These are phyloP conservation scores for Coemansia furcata DNA, from an alignment of 192 early-diverging fungal species.

Conservation along the genomic window DNA sequence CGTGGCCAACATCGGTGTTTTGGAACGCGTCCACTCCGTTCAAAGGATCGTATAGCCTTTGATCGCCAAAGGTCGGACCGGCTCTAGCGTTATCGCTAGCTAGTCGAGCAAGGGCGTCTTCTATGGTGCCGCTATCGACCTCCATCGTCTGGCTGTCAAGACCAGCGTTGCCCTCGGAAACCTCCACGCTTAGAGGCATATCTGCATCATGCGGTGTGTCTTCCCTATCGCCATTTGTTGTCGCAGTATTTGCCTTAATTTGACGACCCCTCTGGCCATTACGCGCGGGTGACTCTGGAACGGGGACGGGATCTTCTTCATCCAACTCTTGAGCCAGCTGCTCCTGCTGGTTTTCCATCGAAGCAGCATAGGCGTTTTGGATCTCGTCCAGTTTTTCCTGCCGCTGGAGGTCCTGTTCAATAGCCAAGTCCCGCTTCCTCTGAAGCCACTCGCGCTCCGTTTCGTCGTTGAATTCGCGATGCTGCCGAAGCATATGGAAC, in stretches of 20 bases:
- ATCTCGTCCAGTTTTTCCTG: constrained; percentile 14
- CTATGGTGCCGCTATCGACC: constrained; percentile 36
- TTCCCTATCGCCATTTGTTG: neutral
- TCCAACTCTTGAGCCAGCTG: neutral
- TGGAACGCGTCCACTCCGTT: neutral
- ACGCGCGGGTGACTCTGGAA: neutral
- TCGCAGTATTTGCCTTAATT: neutral
- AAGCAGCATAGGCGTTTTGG: constrained; percentile 2
- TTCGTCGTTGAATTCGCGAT: constrained; percentile 55
- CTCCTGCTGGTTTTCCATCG: neutral
- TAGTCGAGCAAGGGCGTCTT: constrained; percentile 49
- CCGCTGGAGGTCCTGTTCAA: constrained; percentile 30
- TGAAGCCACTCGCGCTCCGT: constrained; percentile 50
- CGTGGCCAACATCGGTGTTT: neutral
- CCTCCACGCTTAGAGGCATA: constrained; percentile 24
- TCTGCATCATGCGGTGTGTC: neutral
- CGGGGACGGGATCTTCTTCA: neutral
- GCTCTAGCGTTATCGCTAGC: constrained; percentile 3
- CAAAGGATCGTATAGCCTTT: neutral
- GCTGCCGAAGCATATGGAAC: constrained; percentile 55
- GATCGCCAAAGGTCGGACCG: neutral
- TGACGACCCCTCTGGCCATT: neutral
- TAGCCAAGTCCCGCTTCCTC: constrained; percentile 42
- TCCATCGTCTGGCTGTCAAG: constrained; percentile 36
- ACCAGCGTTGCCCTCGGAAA: constrained; percentile 1